Evolutionary conservation across 2,329 filamentous ascomycete species (phyloP), one percentile per base, ranked within the genome.

Genomic region (Fusarium agapanthi): DNA sequence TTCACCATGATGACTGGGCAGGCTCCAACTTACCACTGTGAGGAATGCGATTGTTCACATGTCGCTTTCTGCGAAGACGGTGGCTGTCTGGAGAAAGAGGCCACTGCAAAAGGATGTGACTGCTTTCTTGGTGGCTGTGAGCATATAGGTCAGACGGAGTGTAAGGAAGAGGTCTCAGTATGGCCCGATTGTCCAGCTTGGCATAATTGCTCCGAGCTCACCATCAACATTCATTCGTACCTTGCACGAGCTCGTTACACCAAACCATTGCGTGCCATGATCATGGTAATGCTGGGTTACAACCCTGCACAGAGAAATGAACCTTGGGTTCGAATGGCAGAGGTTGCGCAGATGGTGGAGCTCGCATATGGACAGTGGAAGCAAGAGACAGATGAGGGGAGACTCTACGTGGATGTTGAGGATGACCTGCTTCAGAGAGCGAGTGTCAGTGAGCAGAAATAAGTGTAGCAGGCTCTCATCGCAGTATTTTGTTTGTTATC

Each of bases 1-100:
- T 83, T 82, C 69, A 79, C 76, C 55, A 85, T 86, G 84, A 86
- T 86, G 84, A 77, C 75, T 14, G 79, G 80, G 12, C 41, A 51
- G 8, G 22, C 48, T 15, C 74, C 61, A 28, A 64, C 66, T 8
- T 59, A 66, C 57, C 28, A 28, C 38, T 77, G 78, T 55, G 51
- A 67, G 13, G 34, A 63, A 18, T 75, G 72, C 56, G 65, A 66
- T 9, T 76, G 73, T 68, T 81, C 60, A 67, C 81, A 65, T 66
- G 71, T 79, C 7, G 73, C 79, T 30, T 75, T 76, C 22, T 84
- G 82, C 65, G 10, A 47, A 37, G 11, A 56, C 3, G 78, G 76
- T 24, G 75, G 73, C 4, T 81, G 80, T 62, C 65, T 78, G 32
- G 79, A 81, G 53, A 50, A 47, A 16, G 38, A 60, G 7, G 72